A percentile compares a stretch with the other conserved stretches of the same genome.
Evolutionary conservation across 352 stramenopile species (phyloP).

Genomic region (Pythium inflatum): DNA sequence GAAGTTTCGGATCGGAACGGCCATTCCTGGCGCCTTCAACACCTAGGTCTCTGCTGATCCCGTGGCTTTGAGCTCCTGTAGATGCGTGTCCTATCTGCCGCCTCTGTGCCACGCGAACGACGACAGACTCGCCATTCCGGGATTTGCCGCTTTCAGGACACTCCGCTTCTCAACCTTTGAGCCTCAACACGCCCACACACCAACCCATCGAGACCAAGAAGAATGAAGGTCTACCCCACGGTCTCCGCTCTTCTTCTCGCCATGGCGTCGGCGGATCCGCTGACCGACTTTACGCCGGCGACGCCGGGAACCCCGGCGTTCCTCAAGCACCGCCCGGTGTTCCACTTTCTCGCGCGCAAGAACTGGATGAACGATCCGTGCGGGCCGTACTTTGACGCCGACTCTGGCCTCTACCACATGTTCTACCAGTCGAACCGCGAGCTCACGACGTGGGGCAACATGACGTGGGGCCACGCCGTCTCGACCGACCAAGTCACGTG

Average conservation of each 20-base stretch:
- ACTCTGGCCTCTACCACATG: conserved; percentile 71
- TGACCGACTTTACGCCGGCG: conserved; percentile 36
- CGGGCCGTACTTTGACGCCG: conserved; percentile 69
- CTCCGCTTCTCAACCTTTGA: neutral
- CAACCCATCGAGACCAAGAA: neutral
- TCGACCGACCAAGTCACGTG: conserved; percentile 76
- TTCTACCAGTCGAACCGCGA: conserved; percentile 82
- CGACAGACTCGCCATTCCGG: conserved; percentile 6
- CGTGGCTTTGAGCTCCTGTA: no score
- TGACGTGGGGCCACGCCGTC: conserved; percentile 80
- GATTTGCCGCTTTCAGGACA: conserved; percentile 15
- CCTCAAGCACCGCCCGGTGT: conserved; percentile 61
- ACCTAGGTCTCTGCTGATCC: no score
- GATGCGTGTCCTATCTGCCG: no score
- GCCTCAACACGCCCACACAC: neutral
- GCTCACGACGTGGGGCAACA: conserved; percentile 64
- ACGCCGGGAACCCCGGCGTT: conserved; percentile 45
- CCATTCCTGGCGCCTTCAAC: no score
- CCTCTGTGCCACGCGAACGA: neutral
- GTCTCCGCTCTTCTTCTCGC: conserved; percentile 28
- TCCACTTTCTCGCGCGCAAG: conserved; percentile 62
- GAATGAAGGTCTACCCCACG: conserved; percentile 39
- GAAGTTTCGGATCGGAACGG: no score
- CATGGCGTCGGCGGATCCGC: conserved; percentile 3
- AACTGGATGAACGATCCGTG: conserved; percentile 89